Base-by-base conservation (phyloP, 768 basidiomycete genomes). In the Suillus plorans region DNA sequence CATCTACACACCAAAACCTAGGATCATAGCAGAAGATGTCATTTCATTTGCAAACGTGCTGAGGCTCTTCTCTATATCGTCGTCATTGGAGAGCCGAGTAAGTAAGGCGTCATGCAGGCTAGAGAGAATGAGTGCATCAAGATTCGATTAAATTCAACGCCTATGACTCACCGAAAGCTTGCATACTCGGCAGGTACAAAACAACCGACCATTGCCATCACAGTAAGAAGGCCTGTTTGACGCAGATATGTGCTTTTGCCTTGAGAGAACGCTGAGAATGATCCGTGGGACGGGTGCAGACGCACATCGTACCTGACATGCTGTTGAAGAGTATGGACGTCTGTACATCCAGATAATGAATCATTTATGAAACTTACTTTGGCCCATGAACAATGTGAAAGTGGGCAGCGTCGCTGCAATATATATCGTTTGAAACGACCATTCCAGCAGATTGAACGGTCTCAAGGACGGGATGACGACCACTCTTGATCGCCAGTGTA, bases 31-130 rank as follows among this genome's bases (percentile, higher is more conserved):
- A 31, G 89, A 89, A 3, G 92, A 88, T 1, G 90, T 87, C 94
- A 99, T 98, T 77, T 99, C 97, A 67, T 86, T 89, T 1, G 95
- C 94, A 77, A 99, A 99, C 0, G 97, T 98, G 68, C 95, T 97
- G 31, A 99, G 75, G 52, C 85, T 91, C 71, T 88, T 90, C 75
- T 97, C 94, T 72, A 95, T 84, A 69, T 94, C 90, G 71, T 98
- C 95, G 68, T 99, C 95, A 69, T 99, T 98, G 1, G 94, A 97
- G 20, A 99, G 80, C 2, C 97, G 87, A 0, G 89, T 91, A 31
- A 99, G 82, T 5, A 99, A 81, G 0, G 89, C 84, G 66, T 97
- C 94, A 66, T 96, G 91, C 3, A 95, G 82, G 36, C 91, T 94
- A 59, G 65, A 22, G 44, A 25, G 9, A 28, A 58, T 39, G 16